Base-by-base conservation (phyloP, 495 filamentous ascomycete species). In the Neurospora intermedia region DNA sequence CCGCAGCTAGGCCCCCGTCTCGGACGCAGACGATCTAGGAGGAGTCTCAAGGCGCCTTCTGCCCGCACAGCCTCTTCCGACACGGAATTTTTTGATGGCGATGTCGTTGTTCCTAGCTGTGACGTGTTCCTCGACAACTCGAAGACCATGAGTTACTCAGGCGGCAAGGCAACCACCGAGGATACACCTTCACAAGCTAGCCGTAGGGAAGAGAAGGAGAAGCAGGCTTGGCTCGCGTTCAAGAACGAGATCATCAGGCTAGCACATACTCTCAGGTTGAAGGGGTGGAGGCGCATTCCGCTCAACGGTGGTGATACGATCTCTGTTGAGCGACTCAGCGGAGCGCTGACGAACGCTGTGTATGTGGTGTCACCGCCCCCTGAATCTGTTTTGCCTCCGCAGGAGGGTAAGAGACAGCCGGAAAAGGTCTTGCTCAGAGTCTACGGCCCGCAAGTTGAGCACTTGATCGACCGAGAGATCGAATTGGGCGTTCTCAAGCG, bases 401-500 rank as follows among this genome's bases (percentile, higher is more conserved):
- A 78, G 27, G 76, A 79, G 11, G 78, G 81, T 40, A 85, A 83
- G 74, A 83, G 76, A 66, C 76, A 73, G 20, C 87, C 87, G 6
- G 78, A 78, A 42, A 97, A 97, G 79, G 88, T 99, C 13, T 85
- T 99, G 2, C 83, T 99, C 46, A 89, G 96, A 38, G 92, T 99
- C 66, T 99, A 99, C 77, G 96, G 96, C 0, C 94, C 96, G 7
- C 93, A 98, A 76, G 96, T 95, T 6, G 94, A 96, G 73, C 95
- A 98, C 81, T 85, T 99, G 40, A 98, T 99, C 75, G 94, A 99
- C 80, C 87, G 96, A 62, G 91, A 97, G 73, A 93, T 89, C 35
- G 96, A 99, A 81, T 84, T 99, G 40, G 88, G 89, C 69, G 96
- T 98, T 70, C 87, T 99, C 23, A 88, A 91, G 59, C 91, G 96